Evolutionary conservation across 2,329 filamentous ascomycete species (phyloP).

Genomic region (Aspergillus sojae): DNA sequence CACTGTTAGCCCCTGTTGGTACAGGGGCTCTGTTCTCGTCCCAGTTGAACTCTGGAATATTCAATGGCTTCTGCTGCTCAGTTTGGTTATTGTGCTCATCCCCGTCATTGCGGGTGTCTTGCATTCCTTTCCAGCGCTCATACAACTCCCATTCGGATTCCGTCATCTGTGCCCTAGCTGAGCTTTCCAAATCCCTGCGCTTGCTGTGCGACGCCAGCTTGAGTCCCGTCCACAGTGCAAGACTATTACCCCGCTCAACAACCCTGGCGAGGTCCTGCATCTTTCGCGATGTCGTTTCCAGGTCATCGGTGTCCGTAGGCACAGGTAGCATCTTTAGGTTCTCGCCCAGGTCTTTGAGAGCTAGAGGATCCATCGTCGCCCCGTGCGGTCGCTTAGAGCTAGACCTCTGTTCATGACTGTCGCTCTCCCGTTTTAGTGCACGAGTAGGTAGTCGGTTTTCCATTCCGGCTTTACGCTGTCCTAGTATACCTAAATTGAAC

Average conservation of each 20-base stretch:
- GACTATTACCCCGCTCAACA: conserved; percentile 21
- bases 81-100: background rate
- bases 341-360: conserved; percentile 8
- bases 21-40: conserved; percentile 17
- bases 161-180: conserved; percentile 20
- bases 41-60: conserved; percentile 22
- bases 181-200: conserved; percentile 12
- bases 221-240: conserved; percentile 24
- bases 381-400: background rate
- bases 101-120: background rate
- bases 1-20: conserved; percentile 20
- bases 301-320: conserved; percentile 19
- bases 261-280: conserved; percentile 18
- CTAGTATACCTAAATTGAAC: background rate
- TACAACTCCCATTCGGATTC: conserved; percentile 17
- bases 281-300: conserved; percentile 22
- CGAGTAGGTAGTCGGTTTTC: conserved; percentile 6
- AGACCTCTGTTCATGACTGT: background rate
- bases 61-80: background rate
- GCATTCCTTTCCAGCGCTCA: background rate
- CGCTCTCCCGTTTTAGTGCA: conserved; percentile 1
- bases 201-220: conserved; percentile 10
- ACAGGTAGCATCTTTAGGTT: conserved; percentile 15
- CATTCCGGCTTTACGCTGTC: background rate
- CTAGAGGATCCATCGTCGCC: conserved; percentile 4